These are phyloP conservation scores for Yamadazyma sp. DNA, from an alignment of 1,139 yeast genomes.

Conservation along the genomic window DNA sequence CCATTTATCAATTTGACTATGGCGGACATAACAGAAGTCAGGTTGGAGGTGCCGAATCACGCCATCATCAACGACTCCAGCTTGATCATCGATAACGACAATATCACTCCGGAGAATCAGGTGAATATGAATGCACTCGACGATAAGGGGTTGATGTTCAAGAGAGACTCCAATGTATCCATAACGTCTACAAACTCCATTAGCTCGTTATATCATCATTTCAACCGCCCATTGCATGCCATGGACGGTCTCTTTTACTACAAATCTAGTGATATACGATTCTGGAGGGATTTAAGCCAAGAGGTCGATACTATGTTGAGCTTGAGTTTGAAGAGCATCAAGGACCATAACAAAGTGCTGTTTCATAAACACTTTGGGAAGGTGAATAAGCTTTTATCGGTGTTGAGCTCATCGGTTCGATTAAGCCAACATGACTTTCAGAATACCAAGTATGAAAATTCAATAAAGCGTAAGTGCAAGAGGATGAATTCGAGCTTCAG, in stretches of 20 bases:
- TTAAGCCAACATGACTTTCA: conserved; percentile 51
- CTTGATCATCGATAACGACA: conserved; percentile 13
- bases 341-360: conserved; percentile 47
- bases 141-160: conserved; percentile 27
- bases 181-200: conserved; percentile 29
- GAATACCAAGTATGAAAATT: conserved; percentile 42
- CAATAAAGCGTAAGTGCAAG: conserved; percentile 49
- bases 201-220: conserved; percentile 39
- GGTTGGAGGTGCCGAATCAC: conserved; percentile 30
- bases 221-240: conserved; percentile 42
- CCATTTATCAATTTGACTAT: conserved; percentile 41
- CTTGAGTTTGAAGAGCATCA: conserved; percentile 47
- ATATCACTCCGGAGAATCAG: conserved; percentile 1
- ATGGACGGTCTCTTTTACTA: conserved; percentile 50
- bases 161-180: conserved; percentile 42
- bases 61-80: conserved; percentile 24
- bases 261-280: conserved; percentile 55
- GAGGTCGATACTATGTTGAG: conserved; percentile 47
- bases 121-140: conserved; percentile 2
- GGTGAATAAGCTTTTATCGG: conserved; percentile 47
- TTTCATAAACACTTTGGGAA: conserved; percentile 54
- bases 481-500: conserved; percentile 54
- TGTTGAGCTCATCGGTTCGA: conserved; percentile 52
- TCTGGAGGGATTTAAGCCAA: conserved; percentile 56
- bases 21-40: conserved; percentile 18